phyloP scores from a whole-genome alignment of 2,329 filamentous ascomycete genomes.

The Botrytis squamosa region DNA sequence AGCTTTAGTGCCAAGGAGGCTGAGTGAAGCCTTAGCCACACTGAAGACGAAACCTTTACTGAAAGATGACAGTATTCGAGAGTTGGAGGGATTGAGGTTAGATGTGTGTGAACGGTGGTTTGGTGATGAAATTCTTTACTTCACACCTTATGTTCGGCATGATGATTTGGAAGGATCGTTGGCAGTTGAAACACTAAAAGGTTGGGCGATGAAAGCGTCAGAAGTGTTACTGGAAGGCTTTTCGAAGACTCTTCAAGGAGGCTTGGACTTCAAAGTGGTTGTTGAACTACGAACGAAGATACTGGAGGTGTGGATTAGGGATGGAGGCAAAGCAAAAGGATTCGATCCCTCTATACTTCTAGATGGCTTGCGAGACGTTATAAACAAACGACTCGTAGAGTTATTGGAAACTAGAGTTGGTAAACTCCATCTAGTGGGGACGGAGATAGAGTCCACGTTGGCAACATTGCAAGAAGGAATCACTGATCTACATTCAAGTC shows the following conservation, averaged over 20 bases:
- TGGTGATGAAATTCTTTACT: constrained; percentile 76
- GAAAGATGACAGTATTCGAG: constrained; percentile 64
- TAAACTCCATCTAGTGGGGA: constrained; percentile 63
- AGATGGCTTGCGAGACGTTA: constrained; percentile 62
- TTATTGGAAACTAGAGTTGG: constrained; percentile 63
- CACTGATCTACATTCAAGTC: constrained; percentile 50
- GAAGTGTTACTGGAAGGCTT: constrained; percentile 62
- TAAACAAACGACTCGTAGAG: constrained; percentile 65
- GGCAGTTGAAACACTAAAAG: constrained; percentile 58
- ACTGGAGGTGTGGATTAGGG: constrained; percentile 72
- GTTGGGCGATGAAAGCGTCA: constrained; percentile 63
- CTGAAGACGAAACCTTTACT: constrained; percentile 72
- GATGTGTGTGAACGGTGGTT: constrained; percentile 80
- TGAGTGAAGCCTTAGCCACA: constrained; percentile 66
- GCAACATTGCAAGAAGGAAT: constrained; percentile 57
- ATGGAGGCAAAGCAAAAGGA: constrained; percentile 61
- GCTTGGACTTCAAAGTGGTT: constrained; percentile 66
- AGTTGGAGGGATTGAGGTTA: constrained; percentile 68
- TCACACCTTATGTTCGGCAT: constrained; percentile 83
- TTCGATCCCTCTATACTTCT: constrained; percentile 69
- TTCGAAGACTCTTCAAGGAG: constrained; percentile 55
- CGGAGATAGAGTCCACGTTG: constrained; percentile 61
- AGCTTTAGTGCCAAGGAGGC: constrained; percentile 67
- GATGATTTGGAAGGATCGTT: constrained; percentile 67
- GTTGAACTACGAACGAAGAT: constrained; percentile 68